Evolutionary conservation across 306 rosid species (phyloP).

Genomic region (Gastrolobium villosum): DNA sequence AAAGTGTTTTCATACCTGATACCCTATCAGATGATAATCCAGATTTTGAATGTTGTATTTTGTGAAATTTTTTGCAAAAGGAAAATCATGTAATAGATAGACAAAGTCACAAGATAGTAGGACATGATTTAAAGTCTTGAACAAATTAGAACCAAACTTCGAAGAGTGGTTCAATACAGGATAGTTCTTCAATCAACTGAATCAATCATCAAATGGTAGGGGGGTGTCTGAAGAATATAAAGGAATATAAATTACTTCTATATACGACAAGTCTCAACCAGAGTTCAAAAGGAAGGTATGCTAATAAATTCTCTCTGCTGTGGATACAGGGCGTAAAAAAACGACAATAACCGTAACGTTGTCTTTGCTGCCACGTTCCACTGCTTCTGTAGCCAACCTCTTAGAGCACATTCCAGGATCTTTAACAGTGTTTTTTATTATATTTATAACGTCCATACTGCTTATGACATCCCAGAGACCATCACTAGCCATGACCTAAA

Average conservation of each 20-base stretch:
- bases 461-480: slow-evolving; percentile 93
- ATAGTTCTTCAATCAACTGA: not conserved
- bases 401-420: slow-evolving; percentile 97
- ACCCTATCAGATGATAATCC: not conserved
- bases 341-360: slow-evolving; percentile 87
- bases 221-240: not conserved
- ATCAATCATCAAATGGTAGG: not conserved
- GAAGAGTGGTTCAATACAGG: not conserved
- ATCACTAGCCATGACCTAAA: slow-evolving; percentile 94
- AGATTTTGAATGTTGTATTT: not conserved
- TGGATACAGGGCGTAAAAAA: slow-evolving; percentile 80
- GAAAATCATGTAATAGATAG: not conserved
- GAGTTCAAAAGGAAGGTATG: slow-evolving; percentile 15
- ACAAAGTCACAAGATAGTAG: not conserved
- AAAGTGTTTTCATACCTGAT: not conserved
- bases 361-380: slow-evolving; percentile 89
- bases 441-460: slow-evolving; percentile 72
- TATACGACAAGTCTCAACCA: not conserved
- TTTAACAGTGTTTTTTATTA: slow-evolving; percentile 84
- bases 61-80: not conserved
- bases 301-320: slow-evolving; percentile 93
- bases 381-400: slow-evolving; percentile 92
- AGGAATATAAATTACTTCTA: not conserved
- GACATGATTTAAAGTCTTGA: not conserved
- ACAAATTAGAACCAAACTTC: not conserved